Evolutionary conservation across 192 early-diverging fungal species (phyloP).

Genomic region (Podila epigama): DNA sequence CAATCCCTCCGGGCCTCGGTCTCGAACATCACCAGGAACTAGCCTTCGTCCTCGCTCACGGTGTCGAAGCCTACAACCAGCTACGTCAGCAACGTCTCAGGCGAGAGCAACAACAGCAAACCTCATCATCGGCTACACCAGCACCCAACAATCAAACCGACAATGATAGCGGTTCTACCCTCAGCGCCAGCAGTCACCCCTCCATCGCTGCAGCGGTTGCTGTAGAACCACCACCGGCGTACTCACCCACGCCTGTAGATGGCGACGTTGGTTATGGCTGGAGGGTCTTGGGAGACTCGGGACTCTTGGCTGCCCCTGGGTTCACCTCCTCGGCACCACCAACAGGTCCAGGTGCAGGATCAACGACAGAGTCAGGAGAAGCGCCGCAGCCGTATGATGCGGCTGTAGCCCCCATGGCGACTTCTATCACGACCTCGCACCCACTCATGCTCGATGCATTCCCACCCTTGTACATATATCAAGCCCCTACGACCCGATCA

Average conservation of each 20-base stretch:
- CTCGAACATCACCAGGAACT: conserved; percentile 30
- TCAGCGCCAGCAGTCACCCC: conserved; percentile 8
- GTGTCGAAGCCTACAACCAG: conserved; percentile 35
- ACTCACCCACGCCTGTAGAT: conserved; percentile 9
- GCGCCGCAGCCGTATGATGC: too few species aligned
- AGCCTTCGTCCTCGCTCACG: conserved; percentile 33
- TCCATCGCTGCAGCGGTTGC: conserved; percentile 7
- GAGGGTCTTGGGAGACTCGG: neutral
- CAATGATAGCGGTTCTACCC: neutral
- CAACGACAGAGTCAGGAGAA: too few species aligned
- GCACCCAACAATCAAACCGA: too few species aligned
- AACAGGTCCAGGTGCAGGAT: too few species aligned
- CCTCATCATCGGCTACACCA: too few species aligned
- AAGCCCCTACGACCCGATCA: conserved; percentile 12
- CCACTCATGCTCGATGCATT: conserved; percentile 4
- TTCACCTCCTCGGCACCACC: neutral
- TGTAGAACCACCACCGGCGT: conserved; percentile 10
- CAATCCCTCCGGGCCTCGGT: conserved; percentile 3
- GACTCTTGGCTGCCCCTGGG: neutral
- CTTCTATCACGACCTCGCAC: neutral
- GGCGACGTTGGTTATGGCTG: conserved; percentile 32
- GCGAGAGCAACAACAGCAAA: neutral
- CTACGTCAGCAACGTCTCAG: conserved; percentile 10
- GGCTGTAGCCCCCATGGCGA: neutral
- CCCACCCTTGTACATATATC: conserved; percentile 24